Evolutionary conservation across 352 stramenopile species (phyloP).

Genomic region (Pythium myriotylum): DNA sequence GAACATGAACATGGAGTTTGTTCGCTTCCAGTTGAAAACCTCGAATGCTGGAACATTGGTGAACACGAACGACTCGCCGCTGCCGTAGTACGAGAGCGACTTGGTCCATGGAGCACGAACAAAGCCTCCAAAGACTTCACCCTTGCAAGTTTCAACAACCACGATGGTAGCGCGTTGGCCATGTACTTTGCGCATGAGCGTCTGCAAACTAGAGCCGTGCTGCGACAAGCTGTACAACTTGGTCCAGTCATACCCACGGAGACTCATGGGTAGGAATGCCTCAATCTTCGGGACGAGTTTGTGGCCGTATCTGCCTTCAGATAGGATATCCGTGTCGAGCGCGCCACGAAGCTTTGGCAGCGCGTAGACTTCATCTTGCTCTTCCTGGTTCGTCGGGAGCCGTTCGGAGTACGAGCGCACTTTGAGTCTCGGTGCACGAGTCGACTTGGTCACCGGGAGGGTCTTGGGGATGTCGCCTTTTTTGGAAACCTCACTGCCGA

Average conservation of each 20-base stretch:
- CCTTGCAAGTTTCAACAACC: conserved; percentile 62
- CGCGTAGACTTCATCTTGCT: conserved; percentile 36
- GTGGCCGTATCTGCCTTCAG: conserved; percentile 34
- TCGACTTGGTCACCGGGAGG: background rate
- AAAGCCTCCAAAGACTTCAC: conserved; percentile 74
- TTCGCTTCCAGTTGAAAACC: conserved; percentile 59
- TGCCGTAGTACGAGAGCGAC: conserved; percentile 68
- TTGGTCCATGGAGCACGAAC: conserved; percentile 45
- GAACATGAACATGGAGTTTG: conserved; percentile 73
- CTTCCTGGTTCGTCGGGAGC: conserved; percentile 29
- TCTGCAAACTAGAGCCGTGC: conserved; percentile 70
- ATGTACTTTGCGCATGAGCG: conserved; percentile 47
- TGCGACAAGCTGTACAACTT: conserved; percentile 63
- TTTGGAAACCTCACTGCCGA: background rate
- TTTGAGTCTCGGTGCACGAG: conserved; percentile 23
- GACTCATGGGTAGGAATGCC: conserved; percentile 45
- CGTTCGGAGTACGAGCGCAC: conserved; percentile 40
- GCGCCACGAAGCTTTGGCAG: conserved; percentile 55
- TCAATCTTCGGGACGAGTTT: conserved; percentile 68
- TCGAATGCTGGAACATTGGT: conserved; percentile 62
- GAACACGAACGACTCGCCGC: conserved; percentile 76
- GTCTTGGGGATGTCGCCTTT: conserved; percentile 1
- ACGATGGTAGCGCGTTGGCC: conserved; percentile 50
- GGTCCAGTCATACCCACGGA: conserved; percentile 69
- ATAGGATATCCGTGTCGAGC: conserved; percentile 47